These are phyloP conservation scores for Manihot esculenta DNA, from an alignment of 441 rosid genomes.

Conservation along the genomic window DNA sequence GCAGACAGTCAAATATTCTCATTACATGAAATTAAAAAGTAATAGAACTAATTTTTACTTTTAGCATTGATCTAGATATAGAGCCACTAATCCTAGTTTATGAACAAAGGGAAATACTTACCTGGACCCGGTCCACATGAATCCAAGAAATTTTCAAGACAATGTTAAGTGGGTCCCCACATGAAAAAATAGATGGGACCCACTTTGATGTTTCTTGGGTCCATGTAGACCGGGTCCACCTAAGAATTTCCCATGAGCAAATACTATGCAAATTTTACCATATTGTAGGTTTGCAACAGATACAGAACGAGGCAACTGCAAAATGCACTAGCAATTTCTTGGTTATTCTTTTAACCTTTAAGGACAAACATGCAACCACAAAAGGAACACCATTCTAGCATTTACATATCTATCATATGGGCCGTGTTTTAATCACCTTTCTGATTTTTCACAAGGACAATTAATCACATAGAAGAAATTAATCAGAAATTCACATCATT, in stretches of 20 bases:
- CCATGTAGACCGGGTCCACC: too few relatives aligned
- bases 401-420: background rate
- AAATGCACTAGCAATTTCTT: background rate
- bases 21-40: background rate
- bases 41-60: background rate
- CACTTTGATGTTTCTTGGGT: too few relatives aligned
- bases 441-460: slow-evolving; percentile 7
- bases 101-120: too few relatives aligned
- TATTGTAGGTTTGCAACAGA: background rate
- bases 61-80: background rate
- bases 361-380: background rate
- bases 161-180: too few relatives aligned
- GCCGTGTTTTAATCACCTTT: background rate
- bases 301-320: background rate
- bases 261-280: background rate
- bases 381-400: background rate
- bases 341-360: too few relatives aligned
- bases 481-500: background rate
- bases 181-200: too few relatives aligned
- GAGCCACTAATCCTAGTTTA: too few relatives aligned
- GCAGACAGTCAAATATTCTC: background rate
- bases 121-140: too few relatives aligned
- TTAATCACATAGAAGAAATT: background rate
- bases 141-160: too few relatives aligned
- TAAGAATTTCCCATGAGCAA: background rate